Conservation (phyloP, 2,329 filamentous ascomycete species). For the Monilinia polystroma region DNA sequence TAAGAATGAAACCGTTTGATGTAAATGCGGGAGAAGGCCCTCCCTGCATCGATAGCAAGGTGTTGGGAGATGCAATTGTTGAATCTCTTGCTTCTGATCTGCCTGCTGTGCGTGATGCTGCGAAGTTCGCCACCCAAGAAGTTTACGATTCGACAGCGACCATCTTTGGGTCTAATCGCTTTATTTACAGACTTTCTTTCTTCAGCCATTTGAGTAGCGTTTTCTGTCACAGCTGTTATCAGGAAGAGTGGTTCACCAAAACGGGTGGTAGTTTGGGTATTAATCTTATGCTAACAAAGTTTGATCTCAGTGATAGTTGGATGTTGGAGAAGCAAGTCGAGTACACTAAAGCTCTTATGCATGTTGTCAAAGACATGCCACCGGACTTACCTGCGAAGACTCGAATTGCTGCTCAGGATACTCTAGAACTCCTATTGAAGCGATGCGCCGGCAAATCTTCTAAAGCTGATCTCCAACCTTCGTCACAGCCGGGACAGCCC, state of each 20-base stretch:
- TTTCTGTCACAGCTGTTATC: slow-evolving; percentile 93
- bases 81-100: slow-evolving; percentile 88
- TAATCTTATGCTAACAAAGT: slow-evolving; percentile 77
- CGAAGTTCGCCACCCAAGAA: slow-evolving; percentile 73
- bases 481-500: slow-evolving; percentile 54
- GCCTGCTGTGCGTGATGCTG: slow-evolving; percentile 74
- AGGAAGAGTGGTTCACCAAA: slow-evolving; percentile 99
- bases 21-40: slow-evolving; percentile 84
- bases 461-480: slow-evolving; percentile 68
- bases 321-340: slow-evolving; percentile 79
- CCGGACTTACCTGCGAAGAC: slow-evolving; percentile 90
- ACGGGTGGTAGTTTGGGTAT: slow-evolving; percentile 90
- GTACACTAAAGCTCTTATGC: slow-evolving; percentile 87
- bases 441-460: slow-evolving; percentile 76
- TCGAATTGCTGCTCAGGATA: slow-evolving; percentile 76
- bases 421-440: slow-evolving; percentile 74
- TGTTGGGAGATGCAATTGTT: slow-evolving; percentile 85
- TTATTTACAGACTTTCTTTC: slow-evolving; percentile 75
- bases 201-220: slow-evolving; percentile 79
- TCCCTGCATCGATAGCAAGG: slow-evolving; percentile 79
- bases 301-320: slow-evolving; percentile 83
- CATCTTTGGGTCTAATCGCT: slow-evolving; percentile 73
- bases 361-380: slow-evolving; percentile 98
- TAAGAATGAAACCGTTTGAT: slow-evolving; percentile 75
- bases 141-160: slow-evolving; percentile 73